Conservation (phyloP, 2,329 filamentous ascomycete species). For the Pseudophaeomoniella oleicola region DNA sequence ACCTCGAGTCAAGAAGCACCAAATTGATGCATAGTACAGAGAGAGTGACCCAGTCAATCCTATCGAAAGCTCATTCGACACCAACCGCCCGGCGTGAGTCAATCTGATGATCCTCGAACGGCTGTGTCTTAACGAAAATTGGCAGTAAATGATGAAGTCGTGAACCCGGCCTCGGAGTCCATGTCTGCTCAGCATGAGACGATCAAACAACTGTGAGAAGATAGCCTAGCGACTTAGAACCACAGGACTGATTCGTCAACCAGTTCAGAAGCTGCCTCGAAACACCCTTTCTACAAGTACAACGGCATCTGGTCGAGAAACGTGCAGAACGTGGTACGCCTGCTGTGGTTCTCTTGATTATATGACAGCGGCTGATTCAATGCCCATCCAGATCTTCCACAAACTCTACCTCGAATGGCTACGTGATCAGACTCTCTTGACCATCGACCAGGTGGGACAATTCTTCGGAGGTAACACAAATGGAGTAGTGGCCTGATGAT, state of each 20-base stretch:
- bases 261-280: constrained; percentile 45
- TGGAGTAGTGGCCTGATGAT: neutral
- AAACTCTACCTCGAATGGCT: constrained; percentile 41
- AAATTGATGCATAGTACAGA: constrained; percentile 30
- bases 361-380: no score
- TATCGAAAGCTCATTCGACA: constrained; percentile 83
- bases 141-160: constrained; percentile 47
- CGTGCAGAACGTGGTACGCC: constrained; percentile 62
- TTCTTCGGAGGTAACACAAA: constrained; percentile 56
- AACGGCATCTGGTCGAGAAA: constrained; percentile 75
- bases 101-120: neutral
- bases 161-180: constrained; percentile 53
- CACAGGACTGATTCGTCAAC: neutral
- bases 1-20: neutral
- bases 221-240: neutral
- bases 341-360: no score
- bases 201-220: constrained; percentile 52
- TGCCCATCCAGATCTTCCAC: constrained; percentile 77
- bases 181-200: constrained; percentile 60
- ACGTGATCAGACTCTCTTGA: constrained; percentile 56
- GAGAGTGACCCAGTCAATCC: constrained; percentile 62
- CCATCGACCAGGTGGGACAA: constrained; percentile 72
- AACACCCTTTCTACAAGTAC: constrained; percentile 97
- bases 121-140: constrained; percentile 1
- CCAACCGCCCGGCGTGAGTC: constrained; percentile 47